These are phyloP conservation scores for Phytopythium aichiense DNA, from an alignment of 352 stramenopile species.

Conservation along the genomic window DNA sequence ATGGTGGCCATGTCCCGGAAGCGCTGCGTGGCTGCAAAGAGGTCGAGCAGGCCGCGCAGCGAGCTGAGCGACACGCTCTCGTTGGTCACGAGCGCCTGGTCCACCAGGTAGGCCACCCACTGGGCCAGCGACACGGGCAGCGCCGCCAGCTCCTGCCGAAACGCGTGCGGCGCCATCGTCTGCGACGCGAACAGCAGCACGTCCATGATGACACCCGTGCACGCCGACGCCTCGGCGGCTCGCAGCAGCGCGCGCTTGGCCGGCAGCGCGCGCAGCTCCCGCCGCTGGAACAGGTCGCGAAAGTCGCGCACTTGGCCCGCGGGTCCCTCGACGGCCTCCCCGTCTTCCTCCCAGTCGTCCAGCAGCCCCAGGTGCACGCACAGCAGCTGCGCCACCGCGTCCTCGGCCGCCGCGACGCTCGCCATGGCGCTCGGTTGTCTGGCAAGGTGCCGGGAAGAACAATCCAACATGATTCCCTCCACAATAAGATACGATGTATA, in stretches of 20 bases:
- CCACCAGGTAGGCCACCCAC: slow-evolving; percentile 64
- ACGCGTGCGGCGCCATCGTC: slow-evolving; percentile 56
- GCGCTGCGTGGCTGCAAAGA: slow-evolving; percentile 43
- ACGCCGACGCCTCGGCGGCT: slow-evolving; percentile 42
- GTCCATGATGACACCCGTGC: slow-evolving; percentile 60
- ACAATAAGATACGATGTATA: background rate
- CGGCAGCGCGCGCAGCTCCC: slow-evolving; percentile 22
- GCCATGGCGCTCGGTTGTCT: background rate
- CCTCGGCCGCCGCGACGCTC: slow-evolving; percentile 19
- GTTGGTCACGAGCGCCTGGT: slow-evolving; percentile 49
- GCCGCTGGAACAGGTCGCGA: slow-evolving; percentile 48
- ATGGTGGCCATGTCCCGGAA: slow-evolving; percentile 53
- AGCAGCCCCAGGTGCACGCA: slow-evolving; percentile 79
- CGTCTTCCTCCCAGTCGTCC: slow-evolving; percentile 7
- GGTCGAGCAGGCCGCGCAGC: slow-evolving; percentile 33
- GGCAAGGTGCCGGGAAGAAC: background rate
- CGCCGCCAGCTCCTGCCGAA: slow-evolving; percentile 40
- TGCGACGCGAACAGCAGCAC: slow-evolving; percentile 74
- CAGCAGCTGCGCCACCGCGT: slow-evolving; percentile 75
- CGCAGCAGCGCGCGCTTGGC: slow-evolving; percentile 50
- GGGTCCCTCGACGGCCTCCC: background rate
- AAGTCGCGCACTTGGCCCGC: slow-evolving; percentile 27
- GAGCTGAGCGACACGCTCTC: slow-evolving; percentile 43
- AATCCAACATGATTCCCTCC: background rate
- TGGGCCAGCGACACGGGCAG: slow-evolving; percentile 43